Conservation (phyloP, 2,329 filamentous ascomycete species). For the Pseudogymnoascus destructans region DNA sequence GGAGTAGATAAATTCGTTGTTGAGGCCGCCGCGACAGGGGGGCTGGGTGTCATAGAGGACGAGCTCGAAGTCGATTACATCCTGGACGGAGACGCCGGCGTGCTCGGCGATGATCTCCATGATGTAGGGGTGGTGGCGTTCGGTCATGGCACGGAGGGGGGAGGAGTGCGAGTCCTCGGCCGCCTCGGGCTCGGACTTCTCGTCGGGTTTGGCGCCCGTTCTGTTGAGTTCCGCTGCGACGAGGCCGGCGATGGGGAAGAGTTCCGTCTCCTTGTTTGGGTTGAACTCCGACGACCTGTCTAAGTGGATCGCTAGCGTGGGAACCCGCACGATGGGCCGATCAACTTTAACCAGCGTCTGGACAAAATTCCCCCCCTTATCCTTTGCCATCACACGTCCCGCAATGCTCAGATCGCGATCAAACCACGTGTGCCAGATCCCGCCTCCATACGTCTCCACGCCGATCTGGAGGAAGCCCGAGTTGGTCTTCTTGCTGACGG, state of each 20-base stretch:
- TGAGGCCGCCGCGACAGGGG: constrained; percentile 70
- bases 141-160: constrained; percentile 61
- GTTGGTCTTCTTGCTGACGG: constrained; percentile 75
- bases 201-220: constrained; percentile 35
- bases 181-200: constrained; percentile 26
- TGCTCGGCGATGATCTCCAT: constrained; percentile 75
- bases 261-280: constrained; percentile 93
- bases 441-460: constrained; percentile 92
- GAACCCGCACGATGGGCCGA: constrained; percentile 79
- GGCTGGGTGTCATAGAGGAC: constrained; percentile 96
- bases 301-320: constrained; percentile 87
- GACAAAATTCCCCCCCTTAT: constrained; percentile 58
- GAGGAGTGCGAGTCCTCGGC: constrained; percentile 34
- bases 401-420: constrained; percentile 88
- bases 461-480: constrained; percentile 89
- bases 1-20: constrained; percentile 92
- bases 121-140: constrained; percentile 81
- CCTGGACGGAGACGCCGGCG: constrained; percentile 53
- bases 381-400: constrained; percentile 71
- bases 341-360: constrained; percentile 85
- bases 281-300: constrained; percentile 75
- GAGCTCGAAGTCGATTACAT: constrained; percentile 87
- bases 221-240: constrained; percentile 81
- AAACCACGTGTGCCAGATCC: constrained; percentile 98
- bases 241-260: constrained; percentile 86